A percentile compares a stretch with the other conserved stretches of the same genome.
phyloP scores from a whole-genome alignment of 169 alveolate species.

The Plasmodium inui region DNA sequence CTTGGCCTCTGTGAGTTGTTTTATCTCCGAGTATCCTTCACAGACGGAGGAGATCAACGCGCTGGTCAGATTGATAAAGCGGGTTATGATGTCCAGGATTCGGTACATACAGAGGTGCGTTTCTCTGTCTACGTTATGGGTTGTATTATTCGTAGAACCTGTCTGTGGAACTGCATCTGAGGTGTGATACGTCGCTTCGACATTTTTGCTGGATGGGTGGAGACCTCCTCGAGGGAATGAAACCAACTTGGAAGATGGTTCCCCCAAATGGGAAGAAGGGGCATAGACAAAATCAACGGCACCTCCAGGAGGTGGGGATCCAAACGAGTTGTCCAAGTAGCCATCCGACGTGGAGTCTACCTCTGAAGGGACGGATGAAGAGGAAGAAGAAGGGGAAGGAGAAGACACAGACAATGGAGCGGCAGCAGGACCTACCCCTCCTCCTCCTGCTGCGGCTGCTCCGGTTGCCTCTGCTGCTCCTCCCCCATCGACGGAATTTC shows the following conservation, averaged over 20 bases:
- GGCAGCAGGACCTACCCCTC: no score
- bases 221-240: background rate
- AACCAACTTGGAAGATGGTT: background rate
- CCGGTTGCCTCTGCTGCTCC: no score
- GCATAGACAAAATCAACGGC: background rate
- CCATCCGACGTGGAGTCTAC: background rate
- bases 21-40: slow-evolving; percentile 56
- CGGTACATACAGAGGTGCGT: slow-evolving; percentile 35
- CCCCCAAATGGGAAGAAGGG: background rate
- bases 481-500: background rate
- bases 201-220: background rate
- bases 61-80: slow-evolving; percentile 58
- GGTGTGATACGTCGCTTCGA: background rate
- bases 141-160: background rate
- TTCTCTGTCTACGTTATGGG: slow-evolving; percentile 16
- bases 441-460: no score
- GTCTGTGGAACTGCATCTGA: background rate
- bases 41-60: slow-evolving; percentile 57
- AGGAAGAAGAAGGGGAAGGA: background rate
- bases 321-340: background rate
- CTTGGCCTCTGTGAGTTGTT: slow-evolving; percentile 21
- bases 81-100: slow-evolving; percentile 49
- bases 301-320: background rate
- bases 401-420: background rate
- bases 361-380: background rate